Conservation (phyloP, 352 stramenopile species). For the Plasmopara muralis region DNA sequence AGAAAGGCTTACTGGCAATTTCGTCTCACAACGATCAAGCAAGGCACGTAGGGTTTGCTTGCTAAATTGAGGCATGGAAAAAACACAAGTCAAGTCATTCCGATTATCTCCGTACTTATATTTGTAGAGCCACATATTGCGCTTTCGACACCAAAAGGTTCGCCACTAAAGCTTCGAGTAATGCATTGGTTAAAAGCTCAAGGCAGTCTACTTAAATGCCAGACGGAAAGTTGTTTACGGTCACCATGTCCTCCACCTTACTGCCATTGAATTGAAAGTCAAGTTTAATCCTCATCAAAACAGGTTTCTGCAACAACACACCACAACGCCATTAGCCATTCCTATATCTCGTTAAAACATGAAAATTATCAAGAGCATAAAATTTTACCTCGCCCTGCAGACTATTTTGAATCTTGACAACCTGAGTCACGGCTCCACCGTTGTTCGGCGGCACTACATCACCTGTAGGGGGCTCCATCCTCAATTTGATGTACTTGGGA, state of each 20-base stretch:
- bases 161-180: constrained; percentile 4
- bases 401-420: constrained; percentile 94
- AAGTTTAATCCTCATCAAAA: constrained; percentile 81
- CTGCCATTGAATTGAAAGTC: constrained; percentile 79
- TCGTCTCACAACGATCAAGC: constrained; percentile 44
- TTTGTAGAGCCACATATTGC: not conserved
- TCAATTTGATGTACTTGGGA: constrained; percentile 96
- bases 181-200: constrained; percentile 14
- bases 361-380: constrained; percentile 1
- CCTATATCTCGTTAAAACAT: not conserved
- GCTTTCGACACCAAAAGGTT: constrained; percentile 7
- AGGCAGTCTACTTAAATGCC: constrained; percentile 38
- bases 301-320: constrained; percentile 58
- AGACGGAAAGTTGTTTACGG: constrained; percentile 68
- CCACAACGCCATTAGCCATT: not conserved
- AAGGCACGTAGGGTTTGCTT: constrained; percentile 7
- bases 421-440: constrained; percentile 85
- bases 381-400: constrained; percentile 84
- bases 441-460: constrained; percentile 85
- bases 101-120: not conserved
- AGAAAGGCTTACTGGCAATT: constrained; percentile 73
- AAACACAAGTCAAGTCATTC: too few species aligned
- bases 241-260: constrained; percentile 82
- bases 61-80: not conserved
- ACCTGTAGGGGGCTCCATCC: constrained; percentile 95